Conservation (phyloP, 257 asterid genomes). For the Solanum chiquidenum region DNA sequence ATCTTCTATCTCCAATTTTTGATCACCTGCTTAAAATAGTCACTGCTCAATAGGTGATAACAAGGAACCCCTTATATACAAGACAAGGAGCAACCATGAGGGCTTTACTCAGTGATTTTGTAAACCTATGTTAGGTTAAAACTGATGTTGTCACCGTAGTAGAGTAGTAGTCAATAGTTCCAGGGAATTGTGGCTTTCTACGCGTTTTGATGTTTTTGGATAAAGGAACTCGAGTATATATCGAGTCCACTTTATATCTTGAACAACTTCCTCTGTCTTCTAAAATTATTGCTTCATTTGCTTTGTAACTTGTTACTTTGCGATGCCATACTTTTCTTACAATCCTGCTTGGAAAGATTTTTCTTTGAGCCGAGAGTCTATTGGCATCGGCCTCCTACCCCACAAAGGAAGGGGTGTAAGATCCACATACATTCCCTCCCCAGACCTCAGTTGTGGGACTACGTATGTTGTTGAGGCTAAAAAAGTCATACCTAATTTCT, state of each 20-base stretch:
- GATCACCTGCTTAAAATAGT: not conserved
- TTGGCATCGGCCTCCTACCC: not conserved
- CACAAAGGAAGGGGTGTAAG: not conserved
- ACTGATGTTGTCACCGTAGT: not conserved
- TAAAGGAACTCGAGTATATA: not conserved
- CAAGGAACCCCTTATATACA: not conserved
- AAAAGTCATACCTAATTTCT: not conserved
- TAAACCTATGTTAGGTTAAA: not conserved
- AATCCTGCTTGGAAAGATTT: not conserved
- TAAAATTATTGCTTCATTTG: not conserved
- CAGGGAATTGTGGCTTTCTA: not conserved
- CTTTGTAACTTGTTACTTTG: not conserved
- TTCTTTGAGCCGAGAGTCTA: not conserved
- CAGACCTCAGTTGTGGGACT: not conserved
- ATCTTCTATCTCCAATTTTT: not conserved
- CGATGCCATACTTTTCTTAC: not conserved
- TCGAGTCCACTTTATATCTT: not conserved
- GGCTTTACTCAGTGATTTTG: not conserved
- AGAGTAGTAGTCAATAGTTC: not conserved
- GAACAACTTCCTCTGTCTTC: not conserved
- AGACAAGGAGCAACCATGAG: not conserved
- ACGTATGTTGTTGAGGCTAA: not conserved
- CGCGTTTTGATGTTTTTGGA: not conserved
- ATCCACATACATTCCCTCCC: not conserved
- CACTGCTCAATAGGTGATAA: not conserved